These are phyloP conservation scores for Ganoderma meredithae DNA, from an alignment of 1,284 basidiomycete species.

Conservation along the genomic window DNA sequence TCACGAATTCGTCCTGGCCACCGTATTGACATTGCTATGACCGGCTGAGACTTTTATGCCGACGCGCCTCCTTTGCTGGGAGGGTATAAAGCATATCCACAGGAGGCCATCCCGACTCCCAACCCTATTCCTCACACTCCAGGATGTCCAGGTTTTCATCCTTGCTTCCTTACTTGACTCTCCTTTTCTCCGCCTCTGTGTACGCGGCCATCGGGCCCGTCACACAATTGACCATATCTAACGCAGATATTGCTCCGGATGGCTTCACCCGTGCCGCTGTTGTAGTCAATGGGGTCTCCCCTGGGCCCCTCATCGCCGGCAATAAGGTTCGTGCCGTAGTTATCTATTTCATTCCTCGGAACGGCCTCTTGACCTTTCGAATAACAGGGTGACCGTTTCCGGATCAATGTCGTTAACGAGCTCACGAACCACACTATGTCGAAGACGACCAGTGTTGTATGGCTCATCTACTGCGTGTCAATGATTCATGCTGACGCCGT, in stretches of 20 bases:
- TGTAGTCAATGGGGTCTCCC: constrained; percentile 37
- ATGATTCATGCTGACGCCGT: constrained; percentile 5
- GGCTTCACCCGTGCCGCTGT: constrained; percentile 34
- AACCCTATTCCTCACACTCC: neutral
- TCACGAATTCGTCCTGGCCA: neutral
- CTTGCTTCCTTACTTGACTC: constrained; percentile 22
- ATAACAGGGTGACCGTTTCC: constrained; percentile 37
- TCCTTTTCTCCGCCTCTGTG: constrained; percentile 17
- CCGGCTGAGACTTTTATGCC: neutral
- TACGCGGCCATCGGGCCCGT: constrained; percentile 28
- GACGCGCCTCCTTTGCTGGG: neutral
- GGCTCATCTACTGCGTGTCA: constrained; percentile 27
- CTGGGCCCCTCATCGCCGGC: constrained; percentile 37
- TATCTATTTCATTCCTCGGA: neutral
- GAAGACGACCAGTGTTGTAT: constrained; percentile 45
- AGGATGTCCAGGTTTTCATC: constrained; percentile 27
- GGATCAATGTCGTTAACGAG: constrained; percentile 20
- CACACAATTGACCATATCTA: constrained; percentile 29
- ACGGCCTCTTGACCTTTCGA: neutral
- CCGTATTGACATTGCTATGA: neutral
- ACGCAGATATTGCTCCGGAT: constrained; percentile 35
- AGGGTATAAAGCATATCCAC: neutral
- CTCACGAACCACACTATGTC: constrained; percentile 29
- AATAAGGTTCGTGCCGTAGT: constrained; percentile 30
- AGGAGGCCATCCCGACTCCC: neutral